phyloP scores from a whole-genome alignment of 2,329 filamentous ascomycete species.

The Alternaria ventricosa region DNA sequence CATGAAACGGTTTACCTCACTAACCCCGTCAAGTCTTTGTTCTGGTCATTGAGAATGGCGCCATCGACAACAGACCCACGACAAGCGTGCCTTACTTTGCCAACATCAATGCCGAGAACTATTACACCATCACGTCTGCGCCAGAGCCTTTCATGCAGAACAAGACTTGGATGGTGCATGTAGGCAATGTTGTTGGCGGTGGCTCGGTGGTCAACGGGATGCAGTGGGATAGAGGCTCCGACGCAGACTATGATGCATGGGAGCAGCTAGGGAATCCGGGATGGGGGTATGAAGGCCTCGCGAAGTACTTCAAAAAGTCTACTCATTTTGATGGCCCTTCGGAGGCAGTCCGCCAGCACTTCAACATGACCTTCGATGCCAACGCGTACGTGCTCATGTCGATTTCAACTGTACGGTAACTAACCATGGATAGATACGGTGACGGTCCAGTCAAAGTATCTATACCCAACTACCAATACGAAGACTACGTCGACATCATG shows the following conservation, averaged over 20 bases:
- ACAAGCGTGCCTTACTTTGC: constrained; percentile 15
- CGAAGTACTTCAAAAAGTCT: constrained; percentile 43
- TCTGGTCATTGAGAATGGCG: constrained; percentile 25
- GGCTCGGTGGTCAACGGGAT: constrained; percentile 45
- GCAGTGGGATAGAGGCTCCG: constrained; percentile 39
- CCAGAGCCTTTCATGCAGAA: constrained; percentile 31
- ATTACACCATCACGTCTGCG: constrained; percentile 18
- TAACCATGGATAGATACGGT: constrained; percentile 10
- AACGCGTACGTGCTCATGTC: background rate
- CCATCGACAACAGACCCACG: constrained; percentile 12
- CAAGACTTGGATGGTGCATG: constrained; percentile 22
- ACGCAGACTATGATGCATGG: constrained; percentile 59
- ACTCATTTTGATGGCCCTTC: constrained; percentile 15
- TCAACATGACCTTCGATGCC: constrained; percentile 21
- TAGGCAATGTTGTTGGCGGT: constrained; percentile 40
- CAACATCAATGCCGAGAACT: constrained; percentile 16
- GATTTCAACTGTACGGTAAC: background rate
- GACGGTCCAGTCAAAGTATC: constrained; percentile 20
- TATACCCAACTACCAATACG: constrained; percentile 21
- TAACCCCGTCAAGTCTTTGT: constrained; percentile 13
- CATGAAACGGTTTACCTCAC: too few species aligned
- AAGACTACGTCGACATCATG: constrained; percentile 14
- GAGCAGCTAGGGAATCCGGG: constrained; percentile 62
- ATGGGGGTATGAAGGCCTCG: constrained; percentile 61
- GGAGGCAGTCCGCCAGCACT: background rate